These are phyloP conservation scores for Davidsoniella virescens DNA, from an alignment of 2,329 filamentous ascomycete genomes.

Conservation along the genomic window DNA sequence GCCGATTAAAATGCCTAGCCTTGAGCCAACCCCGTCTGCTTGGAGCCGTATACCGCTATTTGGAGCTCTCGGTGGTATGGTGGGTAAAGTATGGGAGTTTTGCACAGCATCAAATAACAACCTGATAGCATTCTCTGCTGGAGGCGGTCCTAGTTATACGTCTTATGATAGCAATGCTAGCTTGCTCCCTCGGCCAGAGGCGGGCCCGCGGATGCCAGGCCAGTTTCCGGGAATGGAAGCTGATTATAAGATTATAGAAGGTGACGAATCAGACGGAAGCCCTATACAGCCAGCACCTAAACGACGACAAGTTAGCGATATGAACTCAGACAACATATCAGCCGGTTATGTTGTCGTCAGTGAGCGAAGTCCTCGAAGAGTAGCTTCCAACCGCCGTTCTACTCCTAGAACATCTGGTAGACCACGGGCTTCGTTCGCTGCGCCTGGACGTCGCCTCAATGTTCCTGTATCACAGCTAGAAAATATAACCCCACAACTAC, in stretches of 20 bases:
- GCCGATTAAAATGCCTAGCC: background rate
- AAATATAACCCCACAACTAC: background rate
- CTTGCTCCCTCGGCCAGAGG: constrained; percentile 12
- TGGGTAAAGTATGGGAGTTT: constrained; percentile 72
- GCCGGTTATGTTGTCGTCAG: constrained; percentile 58
- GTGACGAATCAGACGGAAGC: constrained; percentile 23
- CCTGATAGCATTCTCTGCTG: constrained; percentile 75
- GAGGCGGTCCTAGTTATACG: constrained; percentile 58
- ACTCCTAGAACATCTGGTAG: background rate
- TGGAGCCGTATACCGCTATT: constrained; percentile 40
- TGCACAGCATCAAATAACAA: constrained; percentile 45
- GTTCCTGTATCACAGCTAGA: constrained; percentile 21
- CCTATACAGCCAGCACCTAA: constrained; percentile 32
- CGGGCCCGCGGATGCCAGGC: constrained; percentile 10
- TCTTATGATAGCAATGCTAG: constrained; percentile 23
- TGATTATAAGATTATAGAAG: constrained; percentile 13
- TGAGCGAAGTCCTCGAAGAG: constrained; percentile 17
- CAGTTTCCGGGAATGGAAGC: constrained; percentile 12
- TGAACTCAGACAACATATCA: constrained; percentile 36
- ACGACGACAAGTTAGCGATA: constrained; percentile 34
- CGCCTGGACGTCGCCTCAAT: constrained; percentile 24
- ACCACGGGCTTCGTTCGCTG: constrained; percentile 10
- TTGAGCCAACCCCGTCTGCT: background rate
- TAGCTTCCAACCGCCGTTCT: constrained; percentile 13
- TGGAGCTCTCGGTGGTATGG: constrained; percentile 46